Percentiles rank a stretch among this genome's conserved stretches.
phyloP scores from a whole-genome alignment of 2,329 filamentous ascomycete genomes.

The Calonectria crousiana region DNA sequence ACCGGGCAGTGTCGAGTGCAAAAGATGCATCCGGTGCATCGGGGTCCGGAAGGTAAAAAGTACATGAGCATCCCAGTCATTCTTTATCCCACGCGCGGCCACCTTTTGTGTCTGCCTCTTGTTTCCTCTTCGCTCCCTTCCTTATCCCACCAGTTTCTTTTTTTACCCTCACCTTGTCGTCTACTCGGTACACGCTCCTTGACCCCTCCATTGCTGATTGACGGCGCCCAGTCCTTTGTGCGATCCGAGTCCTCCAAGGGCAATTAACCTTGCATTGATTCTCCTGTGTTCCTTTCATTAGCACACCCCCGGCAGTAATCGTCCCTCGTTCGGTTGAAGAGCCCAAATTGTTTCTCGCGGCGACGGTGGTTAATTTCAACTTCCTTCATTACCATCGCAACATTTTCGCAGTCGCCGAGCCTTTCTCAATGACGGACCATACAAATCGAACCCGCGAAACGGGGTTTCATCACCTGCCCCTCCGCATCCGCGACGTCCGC shows the following conservation, averaged over 20 bases:
- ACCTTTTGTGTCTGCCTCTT: not conserved
- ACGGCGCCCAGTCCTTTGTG: conserved; percentile 12
- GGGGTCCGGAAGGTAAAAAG: not conserved
- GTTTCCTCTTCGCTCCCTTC: not conserved
- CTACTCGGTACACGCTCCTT: conserved; percentile 9
- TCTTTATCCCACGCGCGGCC: conserved; percentile 8
- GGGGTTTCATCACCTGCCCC: conserved; percentile 44
- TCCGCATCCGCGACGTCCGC: conserved; percentile 38
- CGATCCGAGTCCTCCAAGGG: conserved; percentile 9
- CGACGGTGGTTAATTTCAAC: not conserved
- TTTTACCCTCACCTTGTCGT: conserved; percentile 1
- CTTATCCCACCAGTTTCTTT: conserved; percentile 1
- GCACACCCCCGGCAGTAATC: conserved; percentile 1
- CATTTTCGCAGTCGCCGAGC: not conserved
- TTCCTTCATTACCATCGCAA: not conserved
- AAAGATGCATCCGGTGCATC: not conserved
- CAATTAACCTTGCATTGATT: conserved; percentile 19
- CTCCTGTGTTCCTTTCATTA: conserved; percentile 14
- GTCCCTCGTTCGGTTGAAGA: not conserved
- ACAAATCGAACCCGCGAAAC: conserved; percentile 32
- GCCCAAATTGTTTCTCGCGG: not conserved
- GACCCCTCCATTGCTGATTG: conserved; percentile 9
- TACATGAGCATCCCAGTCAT: not conserved
- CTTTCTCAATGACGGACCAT: conserved; percentile 37
- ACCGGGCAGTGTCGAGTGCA: not conserved